Evolutionary conservation across 139 green algal species (phyloP).

Genomic region (Haematococcus lacustris): DNA sequence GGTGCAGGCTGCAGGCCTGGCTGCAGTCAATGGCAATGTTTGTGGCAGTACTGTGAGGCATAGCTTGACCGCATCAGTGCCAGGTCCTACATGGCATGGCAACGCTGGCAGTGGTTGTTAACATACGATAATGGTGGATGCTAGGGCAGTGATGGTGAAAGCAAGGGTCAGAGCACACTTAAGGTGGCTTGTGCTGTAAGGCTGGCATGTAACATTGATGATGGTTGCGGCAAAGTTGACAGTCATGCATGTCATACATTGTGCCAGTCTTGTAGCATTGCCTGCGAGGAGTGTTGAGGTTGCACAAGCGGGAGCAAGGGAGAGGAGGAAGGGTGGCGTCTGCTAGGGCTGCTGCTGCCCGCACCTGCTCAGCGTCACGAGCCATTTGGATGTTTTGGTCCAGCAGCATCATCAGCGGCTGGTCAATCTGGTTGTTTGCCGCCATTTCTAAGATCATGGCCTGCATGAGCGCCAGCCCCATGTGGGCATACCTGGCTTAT

Average conservation of each 20-base stretch:
- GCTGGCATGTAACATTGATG: no score
- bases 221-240: background rate
- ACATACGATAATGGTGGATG: no score
- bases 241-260: background rate
- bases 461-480: background rate
- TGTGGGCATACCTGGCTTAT: background rate
- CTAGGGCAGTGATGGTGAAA: background rate
- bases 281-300: no score
- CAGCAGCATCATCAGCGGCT: constrained; percentile 65
- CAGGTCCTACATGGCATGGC: no score
- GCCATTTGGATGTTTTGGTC: constrained; percentile 78
- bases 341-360: constrained; percentile 24
- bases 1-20: no score
- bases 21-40: no score
- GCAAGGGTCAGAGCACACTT: background rate
- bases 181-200: background rate
- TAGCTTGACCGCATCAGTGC: no score
- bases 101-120: no score
- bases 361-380: constrained; percentile 43
- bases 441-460: constrained; percentile 71
- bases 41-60: no score
- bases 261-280: background rate
- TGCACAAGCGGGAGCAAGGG: no score
- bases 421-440: constrained; percentile 68
- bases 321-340: no score